Conservation (phyloP, 2,329 filamentous ascomycete species). For the Akanthomyces muscarius region DNA sequence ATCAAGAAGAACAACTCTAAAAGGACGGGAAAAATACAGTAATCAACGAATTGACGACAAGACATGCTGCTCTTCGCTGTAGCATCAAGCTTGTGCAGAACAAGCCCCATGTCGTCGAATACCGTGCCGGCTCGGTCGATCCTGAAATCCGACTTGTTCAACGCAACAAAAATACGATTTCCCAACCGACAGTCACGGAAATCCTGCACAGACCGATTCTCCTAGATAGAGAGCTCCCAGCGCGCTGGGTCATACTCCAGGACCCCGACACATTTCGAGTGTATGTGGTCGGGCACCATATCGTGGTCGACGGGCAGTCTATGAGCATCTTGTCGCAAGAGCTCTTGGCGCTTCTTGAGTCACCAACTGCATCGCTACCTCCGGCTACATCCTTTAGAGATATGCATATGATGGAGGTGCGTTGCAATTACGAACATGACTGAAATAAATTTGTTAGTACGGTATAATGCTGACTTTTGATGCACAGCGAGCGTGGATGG, state of each 20-base stretch:
- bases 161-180: constrained; percentile 1
- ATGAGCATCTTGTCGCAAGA: too few species aligned
- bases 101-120: constrained; percentile 14
- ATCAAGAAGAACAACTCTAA: neutral
- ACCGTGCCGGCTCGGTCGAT: constrained; percentile 9
- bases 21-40: neutral
- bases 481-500: neutral
- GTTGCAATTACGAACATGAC: neutral
- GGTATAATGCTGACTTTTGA: neutral
- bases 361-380: too few species aligned
- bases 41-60: constrained; percentile 8
- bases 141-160: constrained; percentile 15
- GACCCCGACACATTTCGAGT: constrained; percentile 13
- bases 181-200: constrained; percentile 7
- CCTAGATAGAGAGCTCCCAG: constrained; percentile 12
- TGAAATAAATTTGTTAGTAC: too few species aligned
- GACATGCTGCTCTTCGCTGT: constrained; percentile 15
- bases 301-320: too few species aligned
- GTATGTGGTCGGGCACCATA: neutral
- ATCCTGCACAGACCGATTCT: constrained; percentile 13
- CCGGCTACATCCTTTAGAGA: neutral
- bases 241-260: constrained; percentile 17
- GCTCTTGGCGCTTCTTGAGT: too few species aligned
- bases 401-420: neutral
- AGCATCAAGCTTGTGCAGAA: constrained; percentile 3